Percentiles rank a stretch among this genome's conserved stretches.
Conservation (phyloP, 2,329 filamentous ascomycete genomes). For the Aureobasidium sp. region DNA sequence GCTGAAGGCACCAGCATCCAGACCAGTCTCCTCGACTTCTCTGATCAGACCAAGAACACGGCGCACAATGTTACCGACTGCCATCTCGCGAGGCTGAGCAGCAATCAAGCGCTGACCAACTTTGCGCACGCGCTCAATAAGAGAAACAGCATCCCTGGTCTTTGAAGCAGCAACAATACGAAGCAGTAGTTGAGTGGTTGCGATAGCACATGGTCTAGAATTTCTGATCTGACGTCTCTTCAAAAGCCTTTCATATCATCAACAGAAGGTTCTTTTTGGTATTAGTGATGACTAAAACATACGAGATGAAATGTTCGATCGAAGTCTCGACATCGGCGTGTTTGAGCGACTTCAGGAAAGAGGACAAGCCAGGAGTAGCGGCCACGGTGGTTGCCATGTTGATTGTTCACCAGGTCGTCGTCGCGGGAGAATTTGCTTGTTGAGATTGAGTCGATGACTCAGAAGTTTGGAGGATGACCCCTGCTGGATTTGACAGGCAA, state of each 20-base stretch:
- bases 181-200: constrained; percentile 80
- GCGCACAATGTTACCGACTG: constrained; percentile 88
- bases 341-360: constrained; percentile 72
- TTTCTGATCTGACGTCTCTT: constrained; percentile 86
- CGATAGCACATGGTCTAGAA: constrained; percentile 80
- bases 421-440: constrained; percentile 3
- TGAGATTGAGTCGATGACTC: neutral
- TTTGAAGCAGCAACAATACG: constrained; percentile 77
- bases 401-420: constrained; percentile 38
- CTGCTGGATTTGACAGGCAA: neutral
- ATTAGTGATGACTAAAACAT: constrained; percentile 26
- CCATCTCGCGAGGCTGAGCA: constrained; percentile 83
- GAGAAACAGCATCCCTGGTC: constrained; percentile 66
- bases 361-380: constrained; percentile 64
- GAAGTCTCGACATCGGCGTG: constrained; percentile 68
- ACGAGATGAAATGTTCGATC: constrained; percentile 79
- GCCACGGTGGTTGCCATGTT: constrained; percentile 38
- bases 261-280: constrained; percentile 2
- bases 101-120: constrained; percentile 70
- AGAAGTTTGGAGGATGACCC: neutral
- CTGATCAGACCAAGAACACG: constrained; percentile 84
- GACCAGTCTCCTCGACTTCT: constrained; percentile 78
- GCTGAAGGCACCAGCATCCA: constrained; percentile 58
- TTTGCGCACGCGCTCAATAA: constrained; percentile 71
- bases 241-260: constrained; percentile 53